Conservation (phyloP, 192 early-diverging fungal species). For the Rhizophagus clarus region DNA sequence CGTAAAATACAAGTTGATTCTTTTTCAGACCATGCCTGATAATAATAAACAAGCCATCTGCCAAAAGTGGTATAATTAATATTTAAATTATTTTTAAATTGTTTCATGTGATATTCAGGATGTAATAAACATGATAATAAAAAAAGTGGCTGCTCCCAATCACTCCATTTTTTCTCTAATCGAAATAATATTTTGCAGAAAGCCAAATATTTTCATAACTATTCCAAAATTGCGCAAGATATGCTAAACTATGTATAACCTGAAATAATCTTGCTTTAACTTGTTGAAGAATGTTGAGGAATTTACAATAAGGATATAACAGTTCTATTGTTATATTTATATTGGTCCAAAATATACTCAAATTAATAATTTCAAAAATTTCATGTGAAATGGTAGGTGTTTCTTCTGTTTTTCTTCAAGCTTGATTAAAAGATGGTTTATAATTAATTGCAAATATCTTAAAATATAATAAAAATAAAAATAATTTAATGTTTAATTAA, state of each 20-base stretch:
- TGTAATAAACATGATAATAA: not conserved
- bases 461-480: not conserved
- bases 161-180: not conserved
- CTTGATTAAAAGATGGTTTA: not conserved
- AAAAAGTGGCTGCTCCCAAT: not conserved
- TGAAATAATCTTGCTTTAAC: not conserved
- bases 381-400: not conserved
- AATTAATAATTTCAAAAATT: slow-evolving; percentile 17
- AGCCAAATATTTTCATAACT: not conserved
- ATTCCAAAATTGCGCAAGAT: not conserved
- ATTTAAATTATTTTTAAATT: not conserved
- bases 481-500: too few species aligned
- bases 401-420: not conserved
- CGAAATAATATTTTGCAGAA: not conserved
- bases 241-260: not conserved
- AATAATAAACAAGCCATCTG: too few species aligned
- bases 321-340: not conserved
- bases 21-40: too few species aligned
- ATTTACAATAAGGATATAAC: not conserved
- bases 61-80: not conserved
- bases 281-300: not conserved
- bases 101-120: not conserved
- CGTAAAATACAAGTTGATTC: not conserved
- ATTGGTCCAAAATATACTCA: not conserved
- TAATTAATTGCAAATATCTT: slow-evolving; percentile 1